These are phyloP conservation scores for Microstegium vimineum DNA, from an alignment of 176 grass and related monocot species.

Conservation along the genomic window DNA sequence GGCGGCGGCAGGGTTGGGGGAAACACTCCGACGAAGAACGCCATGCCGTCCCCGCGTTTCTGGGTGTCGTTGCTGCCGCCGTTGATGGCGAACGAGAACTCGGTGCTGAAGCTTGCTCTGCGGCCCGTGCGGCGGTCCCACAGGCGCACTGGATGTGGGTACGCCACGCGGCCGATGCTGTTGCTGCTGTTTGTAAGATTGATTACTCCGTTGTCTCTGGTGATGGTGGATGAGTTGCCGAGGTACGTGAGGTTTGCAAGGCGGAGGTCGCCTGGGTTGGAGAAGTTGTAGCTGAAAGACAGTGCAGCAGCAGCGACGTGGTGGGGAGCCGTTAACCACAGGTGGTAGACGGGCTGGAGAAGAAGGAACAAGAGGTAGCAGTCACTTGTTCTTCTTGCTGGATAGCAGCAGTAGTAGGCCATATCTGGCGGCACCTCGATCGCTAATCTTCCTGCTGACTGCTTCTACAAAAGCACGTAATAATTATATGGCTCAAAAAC, in stretches of 20 bases:
- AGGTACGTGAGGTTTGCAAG: not conserved
- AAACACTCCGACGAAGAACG: not conserved
- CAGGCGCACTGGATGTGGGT: not conserved
- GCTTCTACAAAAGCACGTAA: no score
- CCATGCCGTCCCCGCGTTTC: constrained; percentile 19
- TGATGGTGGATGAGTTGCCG: not conserved
- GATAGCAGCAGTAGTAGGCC: not conserved
- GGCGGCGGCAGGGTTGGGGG: not conserved
- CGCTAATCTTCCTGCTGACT: no score
- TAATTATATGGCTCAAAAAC: no score
- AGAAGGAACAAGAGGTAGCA: not conserved
- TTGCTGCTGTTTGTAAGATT: not conserved
- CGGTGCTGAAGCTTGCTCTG: not conserved
- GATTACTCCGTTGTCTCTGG: not conserved
- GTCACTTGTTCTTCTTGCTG: not conserved
- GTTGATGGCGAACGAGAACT: not conserved
- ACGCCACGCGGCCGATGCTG: not conserved
- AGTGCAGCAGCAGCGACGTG: not conserved
- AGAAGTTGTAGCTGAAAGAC: constrained; percentile 21
- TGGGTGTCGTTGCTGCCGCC: not conserved
- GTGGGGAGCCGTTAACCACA: not conserved
- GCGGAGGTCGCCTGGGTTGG: not conserved
- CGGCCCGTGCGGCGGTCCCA: not conserved
- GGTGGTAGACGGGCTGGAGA: not conserved
- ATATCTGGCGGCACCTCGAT: no score